Percentiles rank a stretch among this genome's conserved stretches.
Conservation (phyloP, 2,329 filamentous ascomycete genomes). For the Penicillium decumbens region DNA sequence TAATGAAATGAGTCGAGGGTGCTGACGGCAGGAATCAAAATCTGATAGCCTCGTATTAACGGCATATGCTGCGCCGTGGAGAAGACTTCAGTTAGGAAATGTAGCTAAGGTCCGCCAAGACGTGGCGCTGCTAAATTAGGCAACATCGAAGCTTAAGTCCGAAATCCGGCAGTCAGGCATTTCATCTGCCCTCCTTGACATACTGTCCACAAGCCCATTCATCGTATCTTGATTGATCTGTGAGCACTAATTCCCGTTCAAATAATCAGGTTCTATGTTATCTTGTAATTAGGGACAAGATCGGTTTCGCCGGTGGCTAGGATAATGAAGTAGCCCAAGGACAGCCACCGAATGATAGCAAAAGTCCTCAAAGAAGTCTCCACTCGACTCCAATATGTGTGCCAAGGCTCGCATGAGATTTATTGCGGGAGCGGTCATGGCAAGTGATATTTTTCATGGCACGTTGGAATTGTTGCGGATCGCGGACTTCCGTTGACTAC, state of each 20-base stretch:
- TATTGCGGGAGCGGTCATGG: constrained; percentile 16
- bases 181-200: no score
- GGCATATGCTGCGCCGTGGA: neutral
- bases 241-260: no score
- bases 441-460: constrained; percentile 15
- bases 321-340: constrained; percentile 28
- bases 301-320: neutral
- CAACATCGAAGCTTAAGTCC: neutral
- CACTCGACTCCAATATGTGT: constrained; percentile 14
- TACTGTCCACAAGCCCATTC: no score
- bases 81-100: neutral
- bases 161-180: no score
- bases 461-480: constrained; percentile 9
- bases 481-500: constrained; percentile 8
- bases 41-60: neutral
- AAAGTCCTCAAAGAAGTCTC: constrained; percentile 22
- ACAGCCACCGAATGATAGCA: constrained; percentile 24
- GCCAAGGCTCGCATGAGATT: constrained; percentile 16
- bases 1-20: neutral
- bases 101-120: neutral
- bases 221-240: no score
- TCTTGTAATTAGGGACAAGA: neutral
- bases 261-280: neutral
- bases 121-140: neutral
- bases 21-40: neutral